phyloP scores from a whole-genome alignment of 805 yeast species.

The Candida verbasci region DNA sequence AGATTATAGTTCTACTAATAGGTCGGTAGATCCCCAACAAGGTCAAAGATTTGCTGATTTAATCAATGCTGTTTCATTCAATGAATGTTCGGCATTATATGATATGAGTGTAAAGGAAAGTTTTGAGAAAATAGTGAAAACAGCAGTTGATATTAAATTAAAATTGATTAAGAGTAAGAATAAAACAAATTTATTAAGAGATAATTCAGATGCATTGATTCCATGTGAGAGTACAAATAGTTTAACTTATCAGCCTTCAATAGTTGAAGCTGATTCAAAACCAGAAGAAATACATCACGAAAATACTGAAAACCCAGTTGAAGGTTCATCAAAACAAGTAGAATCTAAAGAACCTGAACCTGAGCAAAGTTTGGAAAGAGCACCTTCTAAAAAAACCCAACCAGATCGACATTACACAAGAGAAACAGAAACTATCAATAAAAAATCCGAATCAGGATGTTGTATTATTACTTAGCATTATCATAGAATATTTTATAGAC shows the following conservation, averaged over 20 bases:
- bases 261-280: conserved; percentile 1
- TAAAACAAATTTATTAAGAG: not conserved
- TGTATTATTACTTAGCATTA: conserved; percentile 14
- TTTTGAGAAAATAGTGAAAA: conserved; percentile 23
- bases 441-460: conserved; percentile 12
- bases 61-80: conserved; percentile 23
- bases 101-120: conserved; percentile 20
- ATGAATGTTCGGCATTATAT: conserved; percentile 23
- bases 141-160: not conserved
- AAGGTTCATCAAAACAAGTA: not conserved
- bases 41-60: conserved; percentile 23
- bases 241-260: conserved; percentile 3
- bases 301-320: not conserved
- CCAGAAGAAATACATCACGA: not conserved
- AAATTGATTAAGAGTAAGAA: not conserved
- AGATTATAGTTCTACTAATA: conserved; percentile 19
- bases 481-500: too few species aligned
- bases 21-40: conserved; percentile 26
- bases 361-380: not conserved
- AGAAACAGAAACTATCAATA: not conserved
- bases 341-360: not conserved
- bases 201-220: not conserved
- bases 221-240: conserved; percentile 4
- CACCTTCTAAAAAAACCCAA: not conserved
- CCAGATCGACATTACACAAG: conserved; percentile 4